phyloP scores from a whole-genome alignment of 805 yeast species.

The Grigorovia humatica region DNA sequence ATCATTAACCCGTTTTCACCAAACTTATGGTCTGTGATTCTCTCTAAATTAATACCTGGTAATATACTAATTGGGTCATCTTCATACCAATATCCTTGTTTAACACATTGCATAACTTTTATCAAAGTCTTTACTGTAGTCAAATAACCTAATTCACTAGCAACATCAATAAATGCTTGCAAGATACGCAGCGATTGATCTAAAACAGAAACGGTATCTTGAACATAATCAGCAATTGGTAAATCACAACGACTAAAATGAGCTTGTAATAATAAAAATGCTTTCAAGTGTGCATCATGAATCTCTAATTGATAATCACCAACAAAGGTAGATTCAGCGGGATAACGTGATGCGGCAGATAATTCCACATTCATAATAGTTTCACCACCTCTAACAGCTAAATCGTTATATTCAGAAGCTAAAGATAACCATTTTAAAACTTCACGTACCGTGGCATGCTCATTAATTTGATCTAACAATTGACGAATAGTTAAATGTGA shows the following conservation, averaged over 20 bases:
- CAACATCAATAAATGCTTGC: constrained; percentile 86
- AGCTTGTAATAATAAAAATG: constrained; percentile 73
- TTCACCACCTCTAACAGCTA: constrained; percentile 88
- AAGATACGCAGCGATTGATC: constrained; percentile 91
- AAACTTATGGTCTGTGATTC: constrained; percentile 15
- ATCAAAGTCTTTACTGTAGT: constrained; percentile 52
- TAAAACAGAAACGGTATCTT: constrained; percentile 84
- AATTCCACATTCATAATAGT: constrained; percentile 77
- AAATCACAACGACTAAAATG: constrained; percentile 71
- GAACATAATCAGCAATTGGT: constrained; percentile 91
- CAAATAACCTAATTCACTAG: constrained; percentile 72
- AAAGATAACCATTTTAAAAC: constrained; percentile 37
- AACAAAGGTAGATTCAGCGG: constrained; percentile 50
- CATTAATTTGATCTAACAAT: constrained; percentile 43
- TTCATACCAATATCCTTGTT: constrained; percentile 82
- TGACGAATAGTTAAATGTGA: constrained; percentile 81
- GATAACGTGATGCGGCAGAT: constrained; percentile 61
- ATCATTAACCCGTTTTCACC: constrained; percentile 14
- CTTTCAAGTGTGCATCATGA: constrained; percentile 78
- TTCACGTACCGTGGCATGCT: constrained; percentile 32
- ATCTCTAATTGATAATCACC: constrained; percentile 48
- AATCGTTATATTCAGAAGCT: constrained; percentile 74
- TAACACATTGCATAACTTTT: constrained; percentile 70
- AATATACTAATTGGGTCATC: constrained; percentile 49
- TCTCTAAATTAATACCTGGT: constrained; percentile 32